Evolutionary conservation across 345 rosid genomes (phyloP), one percentile per base, ranked within the genome.

Genomic region (Salix arbutifolia): DNA sequence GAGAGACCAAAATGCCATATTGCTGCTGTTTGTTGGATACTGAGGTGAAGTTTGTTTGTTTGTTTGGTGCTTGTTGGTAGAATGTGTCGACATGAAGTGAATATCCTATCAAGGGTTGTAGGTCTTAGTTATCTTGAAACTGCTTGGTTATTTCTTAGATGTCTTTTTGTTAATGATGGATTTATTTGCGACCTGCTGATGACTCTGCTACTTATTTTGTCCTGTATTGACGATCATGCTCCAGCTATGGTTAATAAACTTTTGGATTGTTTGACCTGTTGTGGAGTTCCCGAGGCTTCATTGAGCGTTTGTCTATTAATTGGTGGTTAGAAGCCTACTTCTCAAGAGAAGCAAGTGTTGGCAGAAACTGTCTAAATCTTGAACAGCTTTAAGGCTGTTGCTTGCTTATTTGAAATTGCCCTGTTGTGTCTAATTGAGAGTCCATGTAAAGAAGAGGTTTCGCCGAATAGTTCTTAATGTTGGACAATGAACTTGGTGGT

Each of bases 21-120:
- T n/a, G 71, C 33, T 74, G 14, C 58, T 42, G 40, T 73, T 40
- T 40, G 28, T 64, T 13, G 46, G 46, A 44, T 16, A 35, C 65
- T 42, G 30, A 64, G 76, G 76, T 62, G n/a, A 74, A 74, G 71
- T 14, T 16, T 67, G 72, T 52, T 67, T 67, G 71, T 14, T 16
- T 67, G 72, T 52, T 67, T 67, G n/a, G 7, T 75, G 52, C 65
- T 75, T 75, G 72, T 28, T 46, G 72, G 65, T 67, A 67, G 73
- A 76, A 76, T 76, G 58, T 1, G 78, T 56, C 78, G 78, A 76
- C 78, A 76, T 76, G 66, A 76, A 67, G 28, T 56, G 67, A 76
- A 76, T 68, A 76, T 33, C 40, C 26, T 67, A 6, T 56, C 28
- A 23, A 31, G 53, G 28, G 14, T 38, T 37, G 8, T 25, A 23